Evolutionary conservation across 345 rosid genomes (phyloP).

Genomic region (Crucihimalaya himalaica): DNA sequence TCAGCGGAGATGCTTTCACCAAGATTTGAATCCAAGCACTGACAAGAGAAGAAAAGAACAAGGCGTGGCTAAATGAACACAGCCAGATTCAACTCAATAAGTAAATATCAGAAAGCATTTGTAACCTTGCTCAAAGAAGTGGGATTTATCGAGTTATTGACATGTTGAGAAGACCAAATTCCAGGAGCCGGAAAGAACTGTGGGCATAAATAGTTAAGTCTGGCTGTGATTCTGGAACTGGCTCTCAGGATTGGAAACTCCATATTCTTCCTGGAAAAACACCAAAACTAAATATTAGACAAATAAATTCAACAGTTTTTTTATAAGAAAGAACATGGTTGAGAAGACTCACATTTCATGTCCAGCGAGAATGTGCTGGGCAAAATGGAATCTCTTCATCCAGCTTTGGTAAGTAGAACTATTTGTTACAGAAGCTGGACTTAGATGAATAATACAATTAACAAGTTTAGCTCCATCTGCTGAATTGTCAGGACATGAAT

Average conservation of each 20-base stretch:
- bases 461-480: slow-evolving; percentile 54
- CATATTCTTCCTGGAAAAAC: slow-evolving; percentile 64
- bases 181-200: slow-evolving; percentile 96
- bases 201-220: slow-evolving; percentile 91
- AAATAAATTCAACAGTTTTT: background rate
- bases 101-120: slow-evolving; percentile 13
- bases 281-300: slow-evolving; percentile 19
- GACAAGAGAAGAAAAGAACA: slow-evolving; percentile 36
- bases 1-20: slow-evolving; percentile 65
- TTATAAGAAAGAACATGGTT: slow-evolving; percentile 18
- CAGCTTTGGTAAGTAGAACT: slow-evolving; percentile 65
- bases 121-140: slow-evolving; percentile 57
- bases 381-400: slow-evolving; percentile 80
- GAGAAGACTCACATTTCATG: slow-evolving; percentile 64
- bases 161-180: slow-evolving; percentile 59
- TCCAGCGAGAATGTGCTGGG: slow-evolving; percentile 91
- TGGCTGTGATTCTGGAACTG: slow-evolving; percentile 81
- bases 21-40: slow-evolving; percentile 48
- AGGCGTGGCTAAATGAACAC: background rate
- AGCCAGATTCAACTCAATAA: slow-evolving; percentile 6
- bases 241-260: slow-evolving; percentile 82
- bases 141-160: slow-evolving; percentile 34
- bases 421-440: slow-evolving; percentile 69
- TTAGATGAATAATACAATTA: slow-evolving; percentile 82
- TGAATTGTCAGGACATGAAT: slow-evolving; percentile 42